Evolutionary conservation across 768 basidiomycete species (phyloP), one percentile per base, ranked within the genome.

Genomic region (Tricholomella constricta): DNA sequence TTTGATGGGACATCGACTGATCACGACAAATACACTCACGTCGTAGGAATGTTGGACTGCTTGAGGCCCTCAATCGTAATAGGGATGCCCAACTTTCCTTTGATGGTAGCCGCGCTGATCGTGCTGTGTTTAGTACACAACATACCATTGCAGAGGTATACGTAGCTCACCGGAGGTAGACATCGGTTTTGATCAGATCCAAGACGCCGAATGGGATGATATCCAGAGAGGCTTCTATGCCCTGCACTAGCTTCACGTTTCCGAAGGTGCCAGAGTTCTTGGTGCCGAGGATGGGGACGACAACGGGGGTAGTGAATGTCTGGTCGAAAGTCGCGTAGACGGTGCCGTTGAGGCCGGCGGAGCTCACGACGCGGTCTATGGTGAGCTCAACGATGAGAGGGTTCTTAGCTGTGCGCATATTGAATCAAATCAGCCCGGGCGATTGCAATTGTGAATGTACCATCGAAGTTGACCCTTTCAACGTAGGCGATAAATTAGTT

Each of bases 291-390:
- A 77, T 72, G 6, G 78, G 73, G 2, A 85, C 78, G 19, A 83
- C 69, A 37, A 83, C 70, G 40, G 81, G 81, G 35, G 59, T 69
- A 48, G 74, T 61, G 71, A 87, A 88, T 4, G 74, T 70, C 55
- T 84, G 80, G 56, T 78, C 74, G 64, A 88, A 87, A 38, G 74
- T 73, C 17, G 86, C 84, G 58, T 76, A 87, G 29, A 70, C 74
- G 32, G 78, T 76, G 12, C 76, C 79, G 51, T 84, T 76, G 44
- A 88, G 66, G 1, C 79, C 78, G 3, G 78, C 78, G 45, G 76
- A 63, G 50, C 71, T 68, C 46, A 64, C 65, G 19, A 80, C 69
- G 48, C 66, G 63, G 56, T 78, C 73, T 56, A 82, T 69, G 25
- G 73, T 77, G 38, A 81, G 69, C 45, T 79, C 78, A 37, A 78